phyloP scores from a whole-genome alignment of 1,139 yeast species.

The Magnusiomyces tetraspermus region DNA sequence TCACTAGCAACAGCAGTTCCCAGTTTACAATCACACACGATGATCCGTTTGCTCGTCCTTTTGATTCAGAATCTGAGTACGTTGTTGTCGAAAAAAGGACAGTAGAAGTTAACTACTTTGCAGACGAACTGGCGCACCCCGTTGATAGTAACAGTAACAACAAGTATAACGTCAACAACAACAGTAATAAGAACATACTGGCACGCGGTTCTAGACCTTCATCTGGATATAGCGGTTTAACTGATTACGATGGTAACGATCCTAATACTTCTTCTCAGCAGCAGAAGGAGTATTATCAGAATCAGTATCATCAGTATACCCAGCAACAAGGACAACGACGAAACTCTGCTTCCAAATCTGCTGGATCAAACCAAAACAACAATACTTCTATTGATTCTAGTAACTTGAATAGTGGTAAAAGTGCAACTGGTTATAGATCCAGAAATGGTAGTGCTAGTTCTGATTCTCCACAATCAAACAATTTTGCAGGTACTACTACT shows the following conservation, averaged over 20 bases:
- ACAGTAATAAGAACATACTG: too few species aligned
- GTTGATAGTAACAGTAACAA: too few species aligned
- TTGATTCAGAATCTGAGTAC: conserved; percentile 64
- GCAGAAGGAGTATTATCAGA: conserved; percentile 6
- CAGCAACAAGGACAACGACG: conserved; percentile 1
- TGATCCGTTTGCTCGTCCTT: conserved; percentile 2
- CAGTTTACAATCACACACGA: neutral
- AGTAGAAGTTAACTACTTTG: conserved; percentile 90
- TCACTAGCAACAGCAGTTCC: neutral
- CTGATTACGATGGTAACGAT: too few species aligned
- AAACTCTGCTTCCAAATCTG: neutral
- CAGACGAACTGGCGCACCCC: conserved; percentile 62
- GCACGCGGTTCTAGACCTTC: conserved; percentile 13
- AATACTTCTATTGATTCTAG: conserved; percentile 1
- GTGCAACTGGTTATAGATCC: neutral
- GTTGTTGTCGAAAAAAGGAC: conserved; percentile 92
- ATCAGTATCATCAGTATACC: conserved; percentile 1
- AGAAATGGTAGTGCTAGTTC: conserved; percentile 1
- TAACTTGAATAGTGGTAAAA: neutral
- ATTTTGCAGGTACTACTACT: conserved; percentile 1
- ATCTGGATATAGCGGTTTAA: conserved; percentile 3
- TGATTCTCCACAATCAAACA: conserved; percentile 3
- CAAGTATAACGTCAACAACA: too few species aligned
- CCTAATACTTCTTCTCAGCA: conserved; percentile 11
- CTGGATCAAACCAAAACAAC: neutral